phyloP scores from a whole-genome alignment of 2,329 filamentous ascomycete species.

The Fusarium globosum region DNA sequence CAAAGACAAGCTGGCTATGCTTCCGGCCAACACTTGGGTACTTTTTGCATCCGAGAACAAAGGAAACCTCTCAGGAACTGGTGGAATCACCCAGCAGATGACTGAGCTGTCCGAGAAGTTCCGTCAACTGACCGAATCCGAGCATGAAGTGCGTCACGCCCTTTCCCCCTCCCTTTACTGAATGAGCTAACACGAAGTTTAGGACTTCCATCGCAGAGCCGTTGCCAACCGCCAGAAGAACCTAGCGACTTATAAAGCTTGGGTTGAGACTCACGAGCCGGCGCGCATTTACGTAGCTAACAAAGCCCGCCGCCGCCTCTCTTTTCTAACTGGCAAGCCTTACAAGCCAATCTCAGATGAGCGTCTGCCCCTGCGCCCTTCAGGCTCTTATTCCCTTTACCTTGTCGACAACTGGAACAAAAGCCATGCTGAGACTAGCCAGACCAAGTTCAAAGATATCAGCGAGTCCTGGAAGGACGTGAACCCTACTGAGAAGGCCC shows the following conservation, averaged over 20 bases:
- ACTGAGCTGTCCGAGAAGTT: constrained; percentile 48
- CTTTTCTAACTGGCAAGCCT: constrained; percentile 52
- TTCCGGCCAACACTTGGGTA: constrained; percentile 51
- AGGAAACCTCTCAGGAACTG: background rate
- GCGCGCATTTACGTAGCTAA: constrained; percentile 59
- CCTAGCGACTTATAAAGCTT: constrained; percentile 55
- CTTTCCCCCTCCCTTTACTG: background rate
- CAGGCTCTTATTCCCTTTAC: constrained; percentile 52
- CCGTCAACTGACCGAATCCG: constrained; percentile 53
- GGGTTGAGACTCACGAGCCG: constrained; percentile 59
- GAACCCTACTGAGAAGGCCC: constrained; percentile 54
- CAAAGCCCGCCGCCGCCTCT: constrained; percentile 53
- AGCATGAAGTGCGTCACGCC: constrained; percentile 56
- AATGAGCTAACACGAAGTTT: constrained; percentile 2
- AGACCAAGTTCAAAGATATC: constrained; percentile 39
- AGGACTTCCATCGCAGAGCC: constrained; percentile 49
- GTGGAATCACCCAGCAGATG: constrained; percentile 39
- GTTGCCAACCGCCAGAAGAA: constrained; percentile 57
- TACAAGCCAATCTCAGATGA: constrained; percentile 56
- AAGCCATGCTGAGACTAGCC: constrained; percentile 22
- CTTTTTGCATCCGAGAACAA: constrained; percentile 53
- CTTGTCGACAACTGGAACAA: constrained; percentile 52
- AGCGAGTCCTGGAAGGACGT: constrained; percentile 57
- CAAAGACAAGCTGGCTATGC: constrained; percentile 51
- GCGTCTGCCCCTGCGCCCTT: constrained; percentile 57